Conservation (phyloP, 352 stramenopile species). For the Globisporangium heterothallicum region DNA sequence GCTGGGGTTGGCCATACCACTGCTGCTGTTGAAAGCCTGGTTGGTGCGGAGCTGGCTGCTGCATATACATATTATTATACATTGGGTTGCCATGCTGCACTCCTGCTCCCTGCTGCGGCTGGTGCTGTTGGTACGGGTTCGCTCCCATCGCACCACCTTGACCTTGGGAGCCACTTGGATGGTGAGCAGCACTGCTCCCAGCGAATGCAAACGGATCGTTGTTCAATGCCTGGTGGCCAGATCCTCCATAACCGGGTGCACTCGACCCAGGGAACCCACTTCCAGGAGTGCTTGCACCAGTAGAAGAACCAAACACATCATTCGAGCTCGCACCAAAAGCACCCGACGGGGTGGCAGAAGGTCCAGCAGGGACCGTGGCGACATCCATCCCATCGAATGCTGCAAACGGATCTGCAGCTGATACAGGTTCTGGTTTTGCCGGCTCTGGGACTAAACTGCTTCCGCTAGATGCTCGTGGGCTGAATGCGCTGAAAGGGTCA, state of each 20-base stretch:
- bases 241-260: not conserved
- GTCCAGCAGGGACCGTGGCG: constrained; percentile 5
- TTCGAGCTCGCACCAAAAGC: constrained; percentile 9
- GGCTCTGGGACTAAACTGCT: constrained; percentile 4
- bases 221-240: constrained; percentile 13
- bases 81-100: constrained; percentile 4
- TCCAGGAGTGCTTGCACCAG: constrained; percentile 9
- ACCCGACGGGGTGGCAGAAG: constrained; percentile 8
- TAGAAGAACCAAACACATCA: constrained; percentile 8
- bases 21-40: constrained; percentile 30
- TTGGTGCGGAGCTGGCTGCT: constrained; percentile 9
- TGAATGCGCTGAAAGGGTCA: constrained; percentile 23
- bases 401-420: constrained; percentile 43
- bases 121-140: constrained; percentile 13
- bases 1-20: constrained; percentile 30
- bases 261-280: constrained; percentile 5
- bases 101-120: constrained; percentile 12
- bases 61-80: constrained; percentile 10
- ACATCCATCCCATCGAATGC: constrained; percentile 55
- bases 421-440: constrained; percentile 10
- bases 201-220: constrained; percentile 53
- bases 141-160: constrained; percentile 2
- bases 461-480: constrained; percentile 14
- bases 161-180: constrained; percentile 3
- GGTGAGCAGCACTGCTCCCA: constrained; percentile 11